A percentile compares a stretch with the other conserved stretches of the same genome.
phyloP scores from a whole-genome alignment of 2,329 filamentous ascomycete species.

The Colletotrichum sp. region DNA sequence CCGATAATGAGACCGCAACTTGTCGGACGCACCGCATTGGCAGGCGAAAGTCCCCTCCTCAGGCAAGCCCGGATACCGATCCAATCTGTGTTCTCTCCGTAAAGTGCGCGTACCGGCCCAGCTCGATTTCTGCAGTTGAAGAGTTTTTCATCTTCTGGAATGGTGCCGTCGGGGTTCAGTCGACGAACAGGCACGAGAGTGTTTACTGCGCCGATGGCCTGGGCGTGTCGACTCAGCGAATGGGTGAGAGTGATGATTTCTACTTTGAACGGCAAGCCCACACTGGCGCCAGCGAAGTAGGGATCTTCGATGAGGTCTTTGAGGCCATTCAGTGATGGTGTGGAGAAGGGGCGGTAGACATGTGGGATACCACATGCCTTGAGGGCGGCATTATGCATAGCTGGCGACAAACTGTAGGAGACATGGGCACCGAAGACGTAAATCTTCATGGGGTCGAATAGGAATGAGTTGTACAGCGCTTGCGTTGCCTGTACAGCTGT shows the following conservation, averaged over 20 bases:
- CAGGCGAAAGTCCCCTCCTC: conserved; percentile 73
- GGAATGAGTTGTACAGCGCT: conserved; percentile 69
- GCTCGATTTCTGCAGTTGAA: conserved; percentile 64
- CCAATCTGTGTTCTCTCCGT: conserved; percentile 85
- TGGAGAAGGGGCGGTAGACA: conserved; percentile 68
- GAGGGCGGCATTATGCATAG: conserved; percentile 78
- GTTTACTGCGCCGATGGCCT: conserved; percentile 78
- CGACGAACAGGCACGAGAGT: conserved; percentile 75
- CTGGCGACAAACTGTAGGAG: conserved; percentile 75
- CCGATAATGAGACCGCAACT: conserved; percentile 66
- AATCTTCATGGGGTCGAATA: conserved; percentile 72
- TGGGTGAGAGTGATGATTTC: conserved; percentile 73
- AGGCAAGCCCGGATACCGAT: conserved; percentile 79
- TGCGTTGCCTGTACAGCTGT: conserved; percentile 69
- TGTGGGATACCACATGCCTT: conserved; percentile 72
- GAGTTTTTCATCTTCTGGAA: conserved; percentile 59
- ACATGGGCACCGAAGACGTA: conserved; percentile 78
- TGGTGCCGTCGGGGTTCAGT: conserved; percentile 59
- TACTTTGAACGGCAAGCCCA: conserved; percentile 78
- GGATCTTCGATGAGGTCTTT: conserved; percentile 67
- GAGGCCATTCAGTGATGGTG: conserved; percentile 66
- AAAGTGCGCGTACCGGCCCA: conserved; percentile 71
- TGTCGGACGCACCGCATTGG: conserved; percentile 64
- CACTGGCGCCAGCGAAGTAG: conserved; percentile 73
- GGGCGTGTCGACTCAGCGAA: conserved; percentile 74